Conservation (phyloP, 2,329 filamentous ascomycete species). For the Aspergillus eucalypticola region DNA sequence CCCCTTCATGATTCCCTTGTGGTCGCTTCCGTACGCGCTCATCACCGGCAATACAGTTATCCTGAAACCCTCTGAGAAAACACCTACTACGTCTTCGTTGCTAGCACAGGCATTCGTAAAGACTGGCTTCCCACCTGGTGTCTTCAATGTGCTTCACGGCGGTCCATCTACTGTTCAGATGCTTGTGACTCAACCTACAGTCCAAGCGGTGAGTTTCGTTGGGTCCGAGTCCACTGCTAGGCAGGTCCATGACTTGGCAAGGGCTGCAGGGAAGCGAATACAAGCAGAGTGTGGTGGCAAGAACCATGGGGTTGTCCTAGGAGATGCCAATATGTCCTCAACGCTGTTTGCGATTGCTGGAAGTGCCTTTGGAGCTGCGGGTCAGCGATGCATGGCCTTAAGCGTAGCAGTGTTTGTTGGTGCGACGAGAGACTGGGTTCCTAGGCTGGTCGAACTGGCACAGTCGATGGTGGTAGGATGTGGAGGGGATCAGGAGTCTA, state of each 20-base stretch:
- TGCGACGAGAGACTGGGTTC: slow-evolving; percentile 63
- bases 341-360: slow-evolving; percentile 66
- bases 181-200: slow-evolving; percentile 64
- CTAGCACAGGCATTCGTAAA: slow-evolving; percentile 61
- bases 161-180: slow-evolving; percentile 64
- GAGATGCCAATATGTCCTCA: slow-evolving; percentile 67
- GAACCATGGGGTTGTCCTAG: slow-evolving; percentile 66
- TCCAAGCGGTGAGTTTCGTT: slow-evolving; percentile 67
- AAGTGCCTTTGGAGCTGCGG: slow-evolving; percentile 66
- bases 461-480: slow-evolving; percentile 61
- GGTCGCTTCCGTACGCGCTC: slow-evolving; percentile 63
- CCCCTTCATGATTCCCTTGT: slow-evolving; percentile 66
- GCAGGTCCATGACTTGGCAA: slow-evolving; percentile 64
- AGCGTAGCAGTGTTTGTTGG: slow-evolving; percentile 64
- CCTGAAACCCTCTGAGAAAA: slow-evolving; percentile 64
- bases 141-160: slow-evolving; percentile 66
- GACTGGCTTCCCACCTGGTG: slow-evolving; percentile 62
- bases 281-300: slow-evolving; percentile 68
- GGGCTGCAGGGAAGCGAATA: slow-evolving; percentile 64
- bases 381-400: slow-evolving; percentile 67
- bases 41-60: slow-evolving; percentile 63
- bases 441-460: slow-evolving; percentile 62
- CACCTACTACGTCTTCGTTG: slow-evolving; percentile 63
- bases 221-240: slow-evolving; percentile 66
- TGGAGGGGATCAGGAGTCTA: slow-evolving; percentile 61